Evolutionary conservation across 2,329 filamentous ascomycete genomes (phyloP).

Genomic region (Lachnellula suecica): DNA sequence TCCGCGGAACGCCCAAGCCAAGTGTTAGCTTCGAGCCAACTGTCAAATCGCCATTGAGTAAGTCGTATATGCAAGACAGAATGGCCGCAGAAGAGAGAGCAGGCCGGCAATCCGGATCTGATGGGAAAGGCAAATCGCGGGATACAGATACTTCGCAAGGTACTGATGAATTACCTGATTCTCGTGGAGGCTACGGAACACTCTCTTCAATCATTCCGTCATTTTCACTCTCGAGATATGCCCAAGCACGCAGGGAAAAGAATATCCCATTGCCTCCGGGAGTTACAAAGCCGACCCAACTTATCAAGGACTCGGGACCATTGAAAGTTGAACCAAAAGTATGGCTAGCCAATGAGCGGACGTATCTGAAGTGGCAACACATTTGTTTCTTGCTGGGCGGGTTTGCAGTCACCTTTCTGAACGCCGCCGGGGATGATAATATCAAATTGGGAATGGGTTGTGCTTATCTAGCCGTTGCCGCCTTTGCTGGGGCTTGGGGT

Average conservation of each 20-base stretch:
- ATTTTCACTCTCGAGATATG: conserved; percentile 80
- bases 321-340: conserved; percentile 96
- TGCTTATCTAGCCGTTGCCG: conserved; percentile 77
- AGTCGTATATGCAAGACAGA: conserved; percentile 61
- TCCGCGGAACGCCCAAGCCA: conserved; percentile 58
- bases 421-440: conserved; percentile 78
- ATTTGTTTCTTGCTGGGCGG: conserved; percentile 85
- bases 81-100: conserved; percentile 45
- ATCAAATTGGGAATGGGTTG: conserved; percentile 78
- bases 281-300: conserved; percentile 78
- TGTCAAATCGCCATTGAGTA: conserved; percentile 66
- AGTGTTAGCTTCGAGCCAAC: conserved; percentile 55
- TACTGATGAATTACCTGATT: conserved; percentile 37
- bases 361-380: conserved; percentile 98
- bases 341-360: conserved; percentile 97
- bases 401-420: conserved; percentile 81
- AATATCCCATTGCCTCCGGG: conserved; percentile 72
- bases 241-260: conserved; percentile 52
- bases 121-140: conserved; percentile 16
- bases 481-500: conserved; percentile 85
- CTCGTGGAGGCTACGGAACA: conserved; percentile 48
- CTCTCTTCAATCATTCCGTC: conserved; percentile 76
- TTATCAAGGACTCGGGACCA: conserved; percentile 93
- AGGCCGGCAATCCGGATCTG: conserved; percentile 30
- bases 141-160: conserved; percentile 24